Evolutionary conservation across 495 filamentous ascomycete genomes (phyloP).

Genomic region (Annulohypoxylon stygium): DNA sequence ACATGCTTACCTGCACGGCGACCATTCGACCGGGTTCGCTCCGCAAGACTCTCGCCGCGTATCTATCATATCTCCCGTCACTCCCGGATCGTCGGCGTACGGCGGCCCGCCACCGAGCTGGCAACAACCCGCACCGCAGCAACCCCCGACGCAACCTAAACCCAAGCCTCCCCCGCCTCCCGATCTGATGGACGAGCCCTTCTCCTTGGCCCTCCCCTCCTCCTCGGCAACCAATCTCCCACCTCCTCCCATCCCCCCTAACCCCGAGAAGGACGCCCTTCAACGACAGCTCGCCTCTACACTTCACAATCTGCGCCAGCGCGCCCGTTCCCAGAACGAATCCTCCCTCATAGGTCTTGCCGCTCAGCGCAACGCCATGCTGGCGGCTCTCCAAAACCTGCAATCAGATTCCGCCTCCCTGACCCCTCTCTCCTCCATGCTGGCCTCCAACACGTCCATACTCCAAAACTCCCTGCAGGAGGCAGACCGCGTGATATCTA

Average conservation of each 20-base stretch:
- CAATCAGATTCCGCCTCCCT: conserved; percentile 79
- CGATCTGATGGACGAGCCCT: conserved; percentile 75
- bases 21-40: conserved; percentile 29
- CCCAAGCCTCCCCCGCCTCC: conserved; percentile 68
- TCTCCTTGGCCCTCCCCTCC: conserved; percentile 75
- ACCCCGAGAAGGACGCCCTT: conserved; percentile 94
- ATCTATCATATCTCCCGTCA: conserved; percentile 46
- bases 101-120: conserved; percentile 41
- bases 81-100: conserved; percentile 44
- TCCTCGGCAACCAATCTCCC: conserved; percentile 55
- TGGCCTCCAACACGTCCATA: conserved; percentile 81
- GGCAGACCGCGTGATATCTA: conserved; percentile 80
- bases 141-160: conserved; percentile 47
- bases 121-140: conserved; percentile 44
- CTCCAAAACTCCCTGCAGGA: conserved; percentile 80
- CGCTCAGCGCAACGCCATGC: conserved; percentile 84
- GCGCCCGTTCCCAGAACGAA: conserved; percentile 73
- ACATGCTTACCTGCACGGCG: conserved; percentile 44
- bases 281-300: conserved; percentile 79
- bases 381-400: conserved; percentile 72
- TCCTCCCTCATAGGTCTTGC: conserved; percentile 78
- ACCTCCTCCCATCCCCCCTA: conserved; percentile 90
- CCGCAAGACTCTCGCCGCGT: conserved; percentile 48
- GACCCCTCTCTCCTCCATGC: conserved; percentile 72
- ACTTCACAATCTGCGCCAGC: conserved; percentile 73